Conservation (phyloP, 1,284 basidiomycete species). For the Ceratobasidium sp. region DNA sequence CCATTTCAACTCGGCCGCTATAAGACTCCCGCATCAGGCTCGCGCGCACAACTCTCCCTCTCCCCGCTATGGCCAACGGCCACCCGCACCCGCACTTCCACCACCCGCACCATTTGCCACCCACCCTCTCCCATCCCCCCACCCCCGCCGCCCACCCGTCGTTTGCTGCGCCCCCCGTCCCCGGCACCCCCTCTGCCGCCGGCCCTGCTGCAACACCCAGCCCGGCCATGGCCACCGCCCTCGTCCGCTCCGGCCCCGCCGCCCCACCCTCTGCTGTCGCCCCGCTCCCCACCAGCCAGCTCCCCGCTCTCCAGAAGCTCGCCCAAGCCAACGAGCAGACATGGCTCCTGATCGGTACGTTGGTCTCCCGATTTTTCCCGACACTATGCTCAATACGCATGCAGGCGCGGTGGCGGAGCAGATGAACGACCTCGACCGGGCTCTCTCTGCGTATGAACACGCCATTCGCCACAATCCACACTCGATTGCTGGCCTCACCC, state of each 20-base stretch:
- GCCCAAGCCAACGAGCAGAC: conserved; percentile 44
- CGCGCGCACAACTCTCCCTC: conserved; percentile 9
- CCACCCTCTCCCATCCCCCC: conserved; percentile 19
- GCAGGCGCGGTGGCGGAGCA: conserved; percentile 88
- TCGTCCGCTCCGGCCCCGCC: conserved; percentile 10
- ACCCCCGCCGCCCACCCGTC: conserved; percentile 2
- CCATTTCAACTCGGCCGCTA: conserved; percentile 1
- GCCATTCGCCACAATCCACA: conserved; percentile 91
- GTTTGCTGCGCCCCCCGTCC: conserved; percentile 19
- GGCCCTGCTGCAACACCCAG: conserved; percentile 18
- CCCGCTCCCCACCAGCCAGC: conserved; percentile 18
- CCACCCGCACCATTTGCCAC: conserved; percentile 14
- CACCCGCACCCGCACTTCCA: conserved; percentile 38
- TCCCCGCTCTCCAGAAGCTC: conserved; percentile 37
- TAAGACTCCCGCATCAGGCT: background rate
- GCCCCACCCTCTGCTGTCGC: conserved; percentile 6
- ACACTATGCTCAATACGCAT: background rate
- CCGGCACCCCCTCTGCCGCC: conserved; percentile 22
- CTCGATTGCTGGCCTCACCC: conserved; percentile 85
- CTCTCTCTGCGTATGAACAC: conserved; percentile 87
- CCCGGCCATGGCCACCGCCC: conserved; percentile 20
- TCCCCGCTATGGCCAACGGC: conserved; percentile 23
- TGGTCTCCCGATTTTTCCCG: background rate
- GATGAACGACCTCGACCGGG: conserved; percentile 89
- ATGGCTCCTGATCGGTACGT: conserved; percentile 68